Conservation (phyloP, 2,329 filamentous ascomycete species). For the Alternaria arbusti region DNA sequence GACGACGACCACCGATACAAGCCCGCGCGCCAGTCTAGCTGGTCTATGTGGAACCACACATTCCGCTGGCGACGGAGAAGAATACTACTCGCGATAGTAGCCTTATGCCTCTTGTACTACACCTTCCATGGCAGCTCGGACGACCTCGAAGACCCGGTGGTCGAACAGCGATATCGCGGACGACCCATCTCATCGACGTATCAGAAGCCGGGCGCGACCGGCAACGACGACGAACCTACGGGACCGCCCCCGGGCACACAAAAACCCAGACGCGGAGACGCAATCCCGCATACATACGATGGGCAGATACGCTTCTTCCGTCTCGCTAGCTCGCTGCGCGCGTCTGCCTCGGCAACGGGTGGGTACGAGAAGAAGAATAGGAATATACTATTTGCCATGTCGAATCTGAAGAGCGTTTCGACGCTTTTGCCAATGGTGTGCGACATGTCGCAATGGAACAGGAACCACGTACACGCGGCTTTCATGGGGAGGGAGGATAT, state of each 20-base stretch:
- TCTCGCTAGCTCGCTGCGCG: slow-evolving; percentile 68
- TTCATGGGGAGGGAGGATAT: slow-evolving; percentile 78
- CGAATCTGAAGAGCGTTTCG: slow-evolving; percentile 74
- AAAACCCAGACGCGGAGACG: slow-evolving; percentile 20
- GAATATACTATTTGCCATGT: slow-evolving; percentile 80
- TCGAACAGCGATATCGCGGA: slow-evolving; percentile 1
- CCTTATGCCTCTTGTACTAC: slow-evolving; percentile 63
- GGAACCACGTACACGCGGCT: slow-evolving; percentile 81
- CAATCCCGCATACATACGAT: slow-evolving; percentile 58
- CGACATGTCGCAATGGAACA: slow-evolving; percentile 74
- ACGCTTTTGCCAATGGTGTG: slow-evolving; percentile 82
- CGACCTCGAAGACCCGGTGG: not conserved
- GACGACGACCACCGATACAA: slow-evolving; percentile 63
- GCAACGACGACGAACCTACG: slow-evolving; percentile 23
- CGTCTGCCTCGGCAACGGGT: slow-evolving; percentile 58
- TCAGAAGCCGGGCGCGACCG: slow-evolving; percentile 8
- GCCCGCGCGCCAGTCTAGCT: slow-evolving; percentile 46
- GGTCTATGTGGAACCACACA: slow-evolving; percentile 28
- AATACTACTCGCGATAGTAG: slow-evolving; percentile 47
- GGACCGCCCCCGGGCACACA: slow-evolving; percentile 38
- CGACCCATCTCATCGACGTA: slow-evolving; percentile 13
- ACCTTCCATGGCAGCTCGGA: slow-evolving; percentile 57
- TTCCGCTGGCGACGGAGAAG: slow-evolving; percentile 59
- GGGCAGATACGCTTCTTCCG: slow-evolving; percentile 73
- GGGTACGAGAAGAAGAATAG: slow-evolving; percentile 63